phyloP scores from a whole-genome alignment of 2,329 filamentous ascomycete species.

The Diatrype stigma region DNA sequence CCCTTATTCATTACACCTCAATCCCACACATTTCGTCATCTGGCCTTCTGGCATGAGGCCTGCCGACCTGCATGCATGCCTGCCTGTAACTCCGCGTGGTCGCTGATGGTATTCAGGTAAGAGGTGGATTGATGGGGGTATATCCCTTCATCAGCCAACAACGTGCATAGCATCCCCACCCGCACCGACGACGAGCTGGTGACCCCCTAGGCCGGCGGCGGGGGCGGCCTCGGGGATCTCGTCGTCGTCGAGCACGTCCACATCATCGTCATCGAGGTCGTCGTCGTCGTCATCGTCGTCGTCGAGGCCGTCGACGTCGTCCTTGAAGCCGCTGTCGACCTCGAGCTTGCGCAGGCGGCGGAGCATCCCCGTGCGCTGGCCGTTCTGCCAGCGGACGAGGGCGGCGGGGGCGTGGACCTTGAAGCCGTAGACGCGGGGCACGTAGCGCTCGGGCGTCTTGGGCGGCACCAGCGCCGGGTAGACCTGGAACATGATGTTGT shows the following conservation, averaged over 20 bases:
- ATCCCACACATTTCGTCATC: no score
- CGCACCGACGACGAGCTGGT: no score
- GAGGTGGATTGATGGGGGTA: no score
- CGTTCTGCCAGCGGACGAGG: conserved; percentile 86
- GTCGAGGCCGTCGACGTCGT: conserved; percentile 56
- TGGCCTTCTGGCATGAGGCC: no score
- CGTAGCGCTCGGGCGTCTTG: conserved; percentile 82
- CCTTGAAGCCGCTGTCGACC: conserved; percentile 77
- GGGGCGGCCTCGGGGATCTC: conserved; percentile 28
- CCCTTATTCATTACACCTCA: no score
- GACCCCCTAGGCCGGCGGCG: no score
- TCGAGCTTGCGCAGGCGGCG: conserved; percentile 65
- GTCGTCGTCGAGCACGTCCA: conserved; percentile 28
- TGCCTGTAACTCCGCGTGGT: no score
- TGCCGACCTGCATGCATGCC: no score
- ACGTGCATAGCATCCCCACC: conserved; percentile 24
- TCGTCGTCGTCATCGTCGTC: conserved; percentile 57
- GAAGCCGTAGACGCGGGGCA: conserved; percentile 91
- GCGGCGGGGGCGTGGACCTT: conserved; percentile 88
- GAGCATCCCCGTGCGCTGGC: conserved; percentile 76
- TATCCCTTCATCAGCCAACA: conserved; percentile 18
- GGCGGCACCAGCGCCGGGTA: conserved; percentile 85
- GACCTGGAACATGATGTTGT: conserved; percentile 98
- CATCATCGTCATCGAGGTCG: conserved; percentile 11
- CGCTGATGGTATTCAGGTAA: no score